Base-by-base conservation (phyloP, 306 rosid genomes). In the Hippophae rhamnoides region DNA sequence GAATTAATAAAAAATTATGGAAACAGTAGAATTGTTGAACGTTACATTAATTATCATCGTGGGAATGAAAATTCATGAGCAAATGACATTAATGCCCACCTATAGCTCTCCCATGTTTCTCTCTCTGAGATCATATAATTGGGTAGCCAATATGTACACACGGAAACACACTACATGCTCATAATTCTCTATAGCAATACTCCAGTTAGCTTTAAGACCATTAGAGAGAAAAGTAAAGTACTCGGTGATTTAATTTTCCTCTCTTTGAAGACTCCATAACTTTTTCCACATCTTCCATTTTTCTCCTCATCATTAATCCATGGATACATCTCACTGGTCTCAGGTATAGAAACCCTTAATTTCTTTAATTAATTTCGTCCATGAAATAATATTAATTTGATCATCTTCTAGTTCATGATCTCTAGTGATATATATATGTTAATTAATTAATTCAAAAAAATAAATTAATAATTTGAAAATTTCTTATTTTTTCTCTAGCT, bases 261-360 rank as follows among this genome's bases (percentile, higher is more conserved):
- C 72, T 74, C 80, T 74, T 81, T 76, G 7, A 81, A 74, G 82
- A 79, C 83, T 83, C 75, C 69, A 58, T 67, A 72, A 76, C 83
- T 64, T 82, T 75, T 48, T 47, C 41, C 49, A 53, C 58, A 9
- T 41, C 64, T 42, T 52, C 66, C 80, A 68, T 89, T 82, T 72
- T 45, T 70, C 69, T 61, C 63, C 71, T 50, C 62, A 74, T 50
- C 62, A 74, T 69, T 60, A 76, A 73, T 75, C 90, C 85, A 92
- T 92, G 98, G 98, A 88, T 78, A 81, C 93, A 67, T 61, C 93
- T 83, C 95, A 83, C 84, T 87, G 96, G 95, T 89, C 98, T 83
- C 95, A 92, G 96, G 98, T 92, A 92, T 48, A 73, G 64, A 25
- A 40, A 52, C 43, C 11, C 7, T 63, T 67, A 69, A 70, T 76